These are phyloP conservation scores for Solanum chmielewskii DNA, from an alignment of 257 asterid species.

Conservation along the genomic window DNA sequence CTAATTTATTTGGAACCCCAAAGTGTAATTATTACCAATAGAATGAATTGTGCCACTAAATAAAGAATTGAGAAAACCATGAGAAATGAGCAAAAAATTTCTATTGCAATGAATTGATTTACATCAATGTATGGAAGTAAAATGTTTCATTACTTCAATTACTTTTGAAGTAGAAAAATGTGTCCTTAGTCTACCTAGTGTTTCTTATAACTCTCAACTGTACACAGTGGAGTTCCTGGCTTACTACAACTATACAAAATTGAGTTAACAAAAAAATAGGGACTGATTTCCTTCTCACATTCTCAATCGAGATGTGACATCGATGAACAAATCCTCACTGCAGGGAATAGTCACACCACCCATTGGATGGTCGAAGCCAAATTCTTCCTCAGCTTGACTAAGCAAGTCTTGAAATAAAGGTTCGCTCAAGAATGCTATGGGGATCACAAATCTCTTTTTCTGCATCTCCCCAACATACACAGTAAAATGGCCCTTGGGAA, in stretches of 20 bases:
- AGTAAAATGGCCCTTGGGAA: slow-evolving; percentile 48
- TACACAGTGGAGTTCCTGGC: not conserved
- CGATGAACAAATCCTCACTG: slow-evolving; percentile 14
- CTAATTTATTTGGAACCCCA: not conserved
- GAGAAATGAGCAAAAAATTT: not conserved
- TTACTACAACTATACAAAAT: not conserved
- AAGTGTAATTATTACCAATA: not conserved
- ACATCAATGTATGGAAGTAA: not conserved
- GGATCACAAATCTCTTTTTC: slow-evolving; percentile 24
- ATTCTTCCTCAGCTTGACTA: slow-evolving; percentile 23
- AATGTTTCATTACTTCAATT: not conserved
- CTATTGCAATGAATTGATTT: not conserved
- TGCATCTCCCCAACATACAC: slow-evolving; percentile 48
- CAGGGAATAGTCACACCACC: slow-evolving; percentile 53
- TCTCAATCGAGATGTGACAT: slow-evolving; percentile 18
- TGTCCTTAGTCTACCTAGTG: not conserved
- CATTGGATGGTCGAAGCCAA: slow-evolving; percentile 41
- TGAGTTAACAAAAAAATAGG: not conserved
- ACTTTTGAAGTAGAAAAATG: not conserved
- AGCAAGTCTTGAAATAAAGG: slow-evolving; percentile 34
- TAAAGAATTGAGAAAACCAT: not conserved
- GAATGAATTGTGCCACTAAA: not conserved
- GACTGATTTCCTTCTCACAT: not conserved
- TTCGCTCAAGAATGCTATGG: slow-evolving; percentile 25
- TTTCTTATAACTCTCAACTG: not conserved